These are phyloP conservation scores for Guyanaporus albipodus DNA, from an alignment of 768 basidiomycete species.

Conservation along the genomic window DNA sequence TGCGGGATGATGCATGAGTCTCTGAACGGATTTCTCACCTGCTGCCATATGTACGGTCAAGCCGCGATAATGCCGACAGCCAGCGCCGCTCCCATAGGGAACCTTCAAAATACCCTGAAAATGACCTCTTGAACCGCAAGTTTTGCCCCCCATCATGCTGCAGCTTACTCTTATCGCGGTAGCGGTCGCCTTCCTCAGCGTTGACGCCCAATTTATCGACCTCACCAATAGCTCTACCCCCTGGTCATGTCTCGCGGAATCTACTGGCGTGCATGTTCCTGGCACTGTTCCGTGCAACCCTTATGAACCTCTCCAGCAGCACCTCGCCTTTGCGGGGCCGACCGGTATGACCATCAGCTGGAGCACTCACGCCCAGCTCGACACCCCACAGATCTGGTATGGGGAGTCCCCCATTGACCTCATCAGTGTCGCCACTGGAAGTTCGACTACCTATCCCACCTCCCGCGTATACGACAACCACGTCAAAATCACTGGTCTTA, in stretches of 20 bases:
- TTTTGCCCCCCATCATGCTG: conserved; percentile 2
- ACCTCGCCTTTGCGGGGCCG: conserved; percentile 22
- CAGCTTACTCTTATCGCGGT: conserved; percentile 4
- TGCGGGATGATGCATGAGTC: not conserved
- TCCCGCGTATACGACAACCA: conserved; percentile 29
- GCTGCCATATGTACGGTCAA: not conserved
- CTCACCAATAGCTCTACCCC: conserved; percentile 8
- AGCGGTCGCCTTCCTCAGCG: conserved; percentile 6
- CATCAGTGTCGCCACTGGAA: conserved; percentile 18
- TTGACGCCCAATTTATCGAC: conserved; percentile 19
- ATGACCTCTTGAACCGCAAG: not conserved
- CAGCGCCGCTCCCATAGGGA: not conserved
- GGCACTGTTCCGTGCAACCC: conserved; percentile 28
- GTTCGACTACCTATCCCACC: conserved; percentile 20
- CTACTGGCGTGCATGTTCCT: conserved; percentile 27
- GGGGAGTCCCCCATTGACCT: conserved; percentile 18
- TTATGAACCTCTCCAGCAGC: conserved; percentile 26
- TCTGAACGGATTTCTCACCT: not conserved
- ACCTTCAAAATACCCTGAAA: not conserved
- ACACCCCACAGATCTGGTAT: conserved; percentile 24
- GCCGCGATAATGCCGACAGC: not conserved
- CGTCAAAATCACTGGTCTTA: conserved; percentile 24
- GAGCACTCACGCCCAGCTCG: conserved; percentile 20
- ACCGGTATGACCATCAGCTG: conserved; percentile 28
- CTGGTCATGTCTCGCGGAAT: conserved; percentile 24